Evolutionary conservation across 228 moss, liverwort and hornwort genomes (phyloP).

Genomic region (Sphagnum magellanicum): DNA sequence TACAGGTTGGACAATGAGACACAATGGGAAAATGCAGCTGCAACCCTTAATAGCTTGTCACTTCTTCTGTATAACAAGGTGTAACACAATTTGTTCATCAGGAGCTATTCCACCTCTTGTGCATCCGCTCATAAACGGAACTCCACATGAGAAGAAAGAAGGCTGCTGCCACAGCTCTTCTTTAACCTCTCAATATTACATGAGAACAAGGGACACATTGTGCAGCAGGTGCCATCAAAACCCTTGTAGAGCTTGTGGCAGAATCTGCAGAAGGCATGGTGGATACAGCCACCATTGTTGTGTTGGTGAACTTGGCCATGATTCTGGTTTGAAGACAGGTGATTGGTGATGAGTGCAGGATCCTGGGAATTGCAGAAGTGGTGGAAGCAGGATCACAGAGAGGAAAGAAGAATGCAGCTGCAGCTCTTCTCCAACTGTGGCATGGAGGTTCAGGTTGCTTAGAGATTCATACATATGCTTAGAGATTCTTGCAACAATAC

Average conservation of each 20-base stretch:
- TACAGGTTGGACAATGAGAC: conserved; percentile 71
- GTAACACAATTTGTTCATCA: conserved; percentile 62
- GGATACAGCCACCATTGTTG: conserved; percentile 81
- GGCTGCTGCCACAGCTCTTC: conserved; percentile 69
- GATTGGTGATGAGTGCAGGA: conserved; percentile 85
- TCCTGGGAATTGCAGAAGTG: conserved; percentile 92
- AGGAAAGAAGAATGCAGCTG: conserved; percentile 95
- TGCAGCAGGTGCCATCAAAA: conserved; percentile 90
- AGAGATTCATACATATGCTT: no score
- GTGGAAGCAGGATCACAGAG: conserved; percentile 95
- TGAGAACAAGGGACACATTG: conserved; percentile 85
- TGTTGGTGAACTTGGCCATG: conserved; percentile 87
- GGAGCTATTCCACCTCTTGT: conserved; percentile 91
- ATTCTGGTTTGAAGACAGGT: conserved; percentile 85
- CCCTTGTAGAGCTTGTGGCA: conserved; percentile 92
- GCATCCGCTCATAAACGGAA: conserved; percentile 77
- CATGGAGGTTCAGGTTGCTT: no score
- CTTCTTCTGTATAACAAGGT: conserved; percentile 97
- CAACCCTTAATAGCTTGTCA: conserved; percentile 87
- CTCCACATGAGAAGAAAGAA: conserved; percentile 90
- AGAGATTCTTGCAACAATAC: no score
- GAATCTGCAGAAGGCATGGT: conserved; percentile 98
- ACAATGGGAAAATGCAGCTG: conserved; percentile 88
- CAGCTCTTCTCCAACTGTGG: conserved; percentile 82
- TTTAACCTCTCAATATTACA: conserved; percentile 93